Percentiles rank a stretch among this genome's conserved stretches.
phyloP scores from a whole-genome alignment of 2,329 filamentous ascomycete genomes.

The Biscogniauxia marginata region DNA sequence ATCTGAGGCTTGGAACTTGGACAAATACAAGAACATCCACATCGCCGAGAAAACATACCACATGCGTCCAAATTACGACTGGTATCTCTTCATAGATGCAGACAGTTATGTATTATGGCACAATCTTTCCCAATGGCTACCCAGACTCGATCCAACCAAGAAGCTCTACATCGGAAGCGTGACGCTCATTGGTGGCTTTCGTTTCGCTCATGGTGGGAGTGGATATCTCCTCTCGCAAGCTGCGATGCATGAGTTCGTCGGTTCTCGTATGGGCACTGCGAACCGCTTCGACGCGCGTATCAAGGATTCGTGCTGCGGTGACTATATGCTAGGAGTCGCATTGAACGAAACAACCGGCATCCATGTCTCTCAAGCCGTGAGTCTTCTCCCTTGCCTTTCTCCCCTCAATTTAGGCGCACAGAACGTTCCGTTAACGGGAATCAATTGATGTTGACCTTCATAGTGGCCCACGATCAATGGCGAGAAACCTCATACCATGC shows the following conservation, averaged over 20 bases:
- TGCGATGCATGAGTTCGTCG: slow-evolving; percentile 48
- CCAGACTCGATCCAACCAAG: slow-evolving; percentile 40
- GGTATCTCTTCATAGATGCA: slow-evolving; percentile 60
- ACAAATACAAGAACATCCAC: slow-evolving; percentile 63
- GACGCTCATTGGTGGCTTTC: slow-evolving; percentile 39
- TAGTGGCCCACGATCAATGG: slow-evolving; percentile 55
- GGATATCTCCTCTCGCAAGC: slow-evolving; percentile 53
- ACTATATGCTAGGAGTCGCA: slow-evolving; percentile 47
- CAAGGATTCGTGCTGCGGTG: slow-evolving; percentile 48
- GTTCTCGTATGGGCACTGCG: slow-evolving; percentile 41
- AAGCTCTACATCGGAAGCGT: slow-evolving; percentile 51
- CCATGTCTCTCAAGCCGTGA: slow-evolving; percentile 41
- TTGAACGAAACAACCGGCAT: slow-evolving; percentile 44
- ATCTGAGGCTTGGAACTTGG: slow-evolving; percentile 51
- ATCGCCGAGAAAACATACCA: slow-evolving; percentile 55
- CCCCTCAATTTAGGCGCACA: slow-evolving; percentile 1
- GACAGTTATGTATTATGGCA: slow-evolving; percentile 58
- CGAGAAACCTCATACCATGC: slow-evolving; percentile 52
- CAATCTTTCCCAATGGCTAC: slow-evolving; percentile 50
- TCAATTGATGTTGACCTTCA: slow-evolving; percentile 6
- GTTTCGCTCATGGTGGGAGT: slow-evolving; percentile 56
- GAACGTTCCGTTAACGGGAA: neutral
- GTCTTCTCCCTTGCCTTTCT: slow-evolving; percentile 20
- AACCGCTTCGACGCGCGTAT: slow-evolving; percentile 45
- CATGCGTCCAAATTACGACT: slow-evolving; percentile 51